Percentiles rank a stretch among this genome's conserved stretches.
These are phyloP conservation scores for Geotrichum ghanense DNA, from an alignment of 805 yeast species.

Conservation along the genomic window DNA sequence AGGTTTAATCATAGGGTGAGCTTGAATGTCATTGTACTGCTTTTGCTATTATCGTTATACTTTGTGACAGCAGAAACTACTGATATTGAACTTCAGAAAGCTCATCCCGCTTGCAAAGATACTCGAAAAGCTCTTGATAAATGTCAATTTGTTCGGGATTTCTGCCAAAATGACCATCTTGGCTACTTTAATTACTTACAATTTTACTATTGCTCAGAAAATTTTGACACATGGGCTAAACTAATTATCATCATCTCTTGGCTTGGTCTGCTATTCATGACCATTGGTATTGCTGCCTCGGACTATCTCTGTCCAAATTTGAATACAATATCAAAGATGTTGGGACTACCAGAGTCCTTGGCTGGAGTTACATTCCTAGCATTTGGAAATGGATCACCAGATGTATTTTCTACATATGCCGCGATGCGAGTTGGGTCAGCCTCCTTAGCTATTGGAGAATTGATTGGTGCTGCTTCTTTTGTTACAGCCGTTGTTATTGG, in stretches of 20 bases:
- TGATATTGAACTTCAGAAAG: neutral
- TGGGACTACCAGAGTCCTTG: constrained; percentile 61
- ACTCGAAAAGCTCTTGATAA: constrained; percentile 17
- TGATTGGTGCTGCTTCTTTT: constrained; percentile 84
- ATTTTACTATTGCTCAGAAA: constrained; percentile 19
- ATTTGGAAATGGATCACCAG: constrained; percentile 89
- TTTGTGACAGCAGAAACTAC: neutral
- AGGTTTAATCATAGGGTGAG: too few relatives aligned
- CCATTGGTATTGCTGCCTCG: constrained; percentile 71
- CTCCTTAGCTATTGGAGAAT: constrained; percentile 76
- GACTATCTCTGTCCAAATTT: constrained; percentile 75
- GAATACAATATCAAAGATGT: constrained; percentile 45
- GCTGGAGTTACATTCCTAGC: constrained; percentile 85
- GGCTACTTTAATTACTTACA: constrained; percentile 31
- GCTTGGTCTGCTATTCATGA: constrained; percentile 38
- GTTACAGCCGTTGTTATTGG: constrained; percentile 75
- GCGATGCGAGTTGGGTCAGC: constrained; percentile 67
- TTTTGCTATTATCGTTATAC: neutral
- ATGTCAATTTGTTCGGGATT: constrained; percentile 28
- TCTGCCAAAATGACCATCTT: constrained; percentile 26
- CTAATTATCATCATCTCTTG: constrained; percentile 13
- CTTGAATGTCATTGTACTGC: too few relatives aligned
- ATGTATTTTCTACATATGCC: constrained; percentile 70
- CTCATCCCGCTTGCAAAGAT: constrained; percentile 4
- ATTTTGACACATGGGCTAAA: constrained; percentile 4